These are phyloP conservation scores for Solanum clarkiae DNA, from an alignment of 257 asterid species.

Conservation along the genomic window DNA sequence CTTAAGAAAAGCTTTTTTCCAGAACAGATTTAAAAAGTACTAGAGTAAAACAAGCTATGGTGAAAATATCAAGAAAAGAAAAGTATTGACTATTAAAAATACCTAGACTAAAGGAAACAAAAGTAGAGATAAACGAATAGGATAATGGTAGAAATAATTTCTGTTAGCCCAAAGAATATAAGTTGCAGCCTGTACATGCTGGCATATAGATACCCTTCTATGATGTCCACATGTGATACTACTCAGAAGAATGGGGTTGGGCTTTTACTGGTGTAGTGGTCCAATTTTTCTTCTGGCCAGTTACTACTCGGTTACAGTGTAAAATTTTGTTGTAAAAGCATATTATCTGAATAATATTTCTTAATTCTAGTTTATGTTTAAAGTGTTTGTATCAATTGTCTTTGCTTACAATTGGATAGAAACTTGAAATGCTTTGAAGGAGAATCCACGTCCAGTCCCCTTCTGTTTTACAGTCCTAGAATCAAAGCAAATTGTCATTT, in stretches of 20 bases:
- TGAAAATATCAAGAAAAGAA: background rate
- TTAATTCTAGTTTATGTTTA: background rate
- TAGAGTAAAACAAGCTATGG: background rate
- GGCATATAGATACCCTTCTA: background rate
- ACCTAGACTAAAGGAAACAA: background rate
- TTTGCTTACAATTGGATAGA: background rate
- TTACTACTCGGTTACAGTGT: background rate
- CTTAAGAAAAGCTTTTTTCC: background rate
- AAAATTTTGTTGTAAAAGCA: background rate
- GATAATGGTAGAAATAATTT: background rate
- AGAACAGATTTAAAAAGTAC: background rate
- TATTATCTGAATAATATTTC: background rate
- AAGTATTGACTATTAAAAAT: background rate
- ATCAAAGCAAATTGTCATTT: background rate
- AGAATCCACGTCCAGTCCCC: background rate
- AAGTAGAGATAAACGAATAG: background rate
- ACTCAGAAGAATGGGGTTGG: background rate
- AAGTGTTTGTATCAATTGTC: background rate
- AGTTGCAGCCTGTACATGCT: background rate
- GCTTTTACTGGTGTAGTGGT: background rate
- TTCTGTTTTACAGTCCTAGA: background rate
- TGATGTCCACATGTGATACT: background rate
- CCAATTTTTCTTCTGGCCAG: background rate
- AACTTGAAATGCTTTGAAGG: background rate
- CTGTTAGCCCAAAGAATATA: background rate